Evolutionary conservation across 2,329 filamentous ascomycete species (phyloP).

Genomic region (Aureobasidium subglaciale): DNA sequence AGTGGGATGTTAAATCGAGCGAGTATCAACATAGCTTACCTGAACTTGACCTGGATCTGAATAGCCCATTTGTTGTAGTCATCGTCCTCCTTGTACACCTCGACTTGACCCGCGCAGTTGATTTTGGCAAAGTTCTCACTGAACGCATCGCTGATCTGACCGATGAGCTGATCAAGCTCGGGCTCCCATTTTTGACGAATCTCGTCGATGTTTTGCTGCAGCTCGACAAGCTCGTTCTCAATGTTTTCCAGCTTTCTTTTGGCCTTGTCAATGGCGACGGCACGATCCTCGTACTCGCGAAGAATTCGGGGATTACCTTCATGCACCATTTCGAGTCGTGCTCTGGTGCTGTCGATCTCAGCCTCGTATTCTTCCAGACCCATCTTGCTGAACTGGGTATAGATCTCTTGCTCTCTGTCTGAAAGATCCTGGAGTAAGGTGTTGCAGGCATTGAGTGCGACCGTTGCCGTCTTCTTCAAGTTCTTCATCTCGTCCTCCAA

Average conservation of each 20-base stretch:
- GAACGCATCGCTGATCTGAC: conserved; percentile 82
- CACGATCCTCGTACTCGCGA: conserved; percentile 67
- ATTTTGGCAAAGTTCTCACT: conserved; percentile 91
- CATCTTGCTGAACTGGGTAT: conserved; percentile 27
- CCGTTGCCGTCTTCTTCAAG: conserved; percentile 15
- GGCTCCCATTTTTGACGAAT: conserved; percentile 77
- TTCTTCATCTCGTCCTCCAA: conserved; percentile 28
- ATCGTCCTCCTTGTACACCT: conserved; percentile 72
- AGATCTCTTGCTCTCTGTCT: conserved; percentile 23
- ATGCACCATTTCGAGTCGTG: conserved; percentile 72
- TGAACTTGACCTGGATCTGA: conserved; percentile 90
- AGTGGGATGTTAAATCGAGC: conserved; percentile 15
- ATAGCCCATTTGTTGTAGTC: conserved; percentile 94
- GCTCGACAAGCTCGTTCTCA: conserved; percentile 47
- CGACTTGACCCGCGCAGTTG: conserved; percentile 85
- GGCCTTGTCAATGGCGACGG: conserved; percentile 61
- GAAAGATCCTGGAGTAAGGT: conserved; percentile 21
- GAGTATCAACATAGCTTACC: conserved; percentile 45
- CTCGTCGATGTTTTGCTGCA: conserved; percentile 54
- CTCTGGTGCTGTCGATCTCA: conserved; percentile 66
- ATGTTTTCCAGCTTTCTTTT: conserved; percentile 51
- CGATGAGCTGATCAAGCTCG: conserved; percentile 66
- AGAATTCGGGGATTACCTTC: conserved; percentile 69
- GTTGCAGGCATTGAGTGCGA: conserved; percentile 19
- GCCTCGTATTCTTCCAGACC: conserved; percentile 56